Evolutionary conservation across 345 rosid species (phyloP), one percentile per base, ranked within the genome.

Genomic region (Salix viminalis): DNA sequence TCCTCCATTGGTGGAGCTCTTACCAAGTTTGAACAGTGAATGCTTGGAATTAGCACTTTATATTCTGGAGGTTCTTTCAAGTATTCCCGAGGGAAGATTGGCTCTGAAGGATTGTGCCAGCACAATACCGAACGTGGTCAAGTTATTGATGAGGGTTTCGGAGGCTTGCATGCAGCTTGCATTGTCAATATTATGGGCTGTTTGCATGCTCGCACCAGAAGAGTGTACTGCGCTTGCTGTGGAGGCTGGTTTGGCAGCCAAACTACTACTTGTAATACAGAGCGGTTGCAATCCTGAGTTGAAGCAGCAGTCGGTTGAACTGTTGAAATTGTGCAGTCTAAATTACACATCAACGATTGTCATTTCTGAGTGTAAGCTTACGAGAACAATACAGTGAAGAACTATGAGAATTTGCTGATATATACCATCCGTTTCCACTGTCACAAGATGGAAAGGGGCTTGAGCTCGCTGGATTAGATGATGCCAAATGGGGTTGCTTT

Each of bases 121-220:
- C n/a, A 82, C 84, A n/a, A 82, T 82, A 65, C 84, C 81, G 4
- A 77, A 82, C 65, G 48, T 82, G 76, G 84, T 82, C 56, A 82
- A 70, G 44, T 46, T 82, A 21, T 36, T 82, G 73, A 82, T 82
- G 84, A 82, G 62, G 71, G 81, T 78, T 46, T 82, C 84, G 4
- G 84, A 82, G 65, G 74, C 46, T 12, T 82, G 79, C 67, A 82
- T 76, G 11, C 79, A 78, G 64, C 81, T 77, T 24, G 79, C 84
- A 0, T 26, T 82, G 48, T 74, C 81, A 15, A 74, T 82, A 39
- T 41, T 82, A 65, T 78, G 73, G 84, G 73, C 81, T 28, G 76
- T 82, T 23, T 82, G 84, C 68, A 58, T 74, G 76, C 52, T 82
- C 14, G 81, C 81, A 42, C 84, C 81, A 6, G 81, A 82, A 67